Base-by-base conservation (phyloP, 225 moss, liverwort and hornwort species). In the Thuidium tamariscinum region DNA sequence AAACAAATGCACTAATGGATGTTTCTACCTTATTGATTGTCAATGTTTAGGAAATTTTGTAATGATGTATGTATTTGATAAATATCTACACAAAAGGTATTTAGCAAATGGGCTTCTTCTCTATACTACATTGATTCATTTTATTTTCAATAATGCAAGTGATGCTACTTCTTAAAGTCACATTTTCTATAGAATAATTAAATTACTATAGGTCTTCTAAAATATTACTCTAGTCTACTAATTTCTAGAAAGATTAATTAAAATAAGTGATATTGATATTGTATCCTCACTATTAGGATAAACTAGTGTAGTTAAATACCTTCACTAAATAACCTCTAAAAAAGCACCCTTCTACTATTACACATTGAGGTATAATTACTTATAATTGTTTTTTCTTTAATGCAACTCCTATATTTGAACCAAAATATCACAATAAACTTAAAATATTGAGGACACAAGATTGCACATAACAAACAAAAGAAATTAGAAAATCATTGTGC, bases 241-340 rank as follows among this genome's bases (percentile, higher is more conserved):
- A 69, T 26, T 41, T 41, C 7, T 69, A 26, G 2, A 8, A 26
- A 41, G 14, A 8, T 7, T 15, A 69, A 23, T 4, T 13, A 39
- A 13, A 23, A 13, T 41, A 4, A 8, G 14, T 41, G 5, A 41
- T 3, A 69, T 2, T 25, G 41, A 8, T 69, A 14, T 25, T 69
- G 14, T 0, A 0, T 4, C 13, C 1, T 68, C 1, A 39, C 4
- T 23, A 69, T 41, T 41, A 41, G 8, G 1, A 25, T 41, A 41
- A 69, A 41, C 5, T 8, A 14, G 23, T 68, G 0, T 68, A 39
- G 13, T 9, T 67, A 41, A 25, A 8, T 26, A 41, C 15, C 41
- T 69, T 69, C 5, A 26, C 14, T 25, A 5, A 68, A 68, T 39
- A 10, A 68, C 22, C 4, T 39, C 22, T 22, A 37, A 12, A 37